Percentiles rank a stretch among this genome's conserved stretches.
phyloP scores from a whole-genome alignment of 1,284 basidiomycete species.

The Ustilago curta region DNA sequence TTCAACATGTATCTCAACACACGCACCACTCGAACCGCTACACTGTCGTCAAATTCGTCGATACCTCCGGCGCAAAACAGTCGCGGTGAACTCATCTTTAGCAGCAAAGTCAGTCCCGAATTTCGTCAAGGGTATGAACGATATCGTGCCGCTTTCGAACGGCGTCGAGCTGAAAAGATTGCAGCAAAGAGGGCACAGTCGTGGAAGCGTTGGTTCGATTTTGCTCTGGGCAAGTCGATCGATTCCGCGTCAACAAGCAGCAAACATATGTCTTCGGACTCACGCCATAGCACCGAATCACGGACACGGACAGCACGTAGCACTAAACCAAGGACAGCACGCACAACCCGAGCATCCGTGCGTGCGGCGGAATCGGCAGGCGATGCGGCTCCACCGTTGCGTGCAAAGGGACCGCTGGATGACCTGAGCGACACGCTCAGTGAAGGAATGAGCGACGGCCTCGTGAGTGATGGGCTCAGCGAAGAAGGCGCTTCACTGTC shows the following conservation, averaged over 20 bases:
- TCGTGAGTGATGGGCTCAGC: slow-evolving; percentile 25
- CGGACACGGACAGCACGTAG: slow-evolving; percentile 4
- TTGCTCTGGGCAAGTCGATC: slow-evolving; percentile 15
- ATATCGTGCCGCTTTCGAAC: slow-evolving; percentile 90
- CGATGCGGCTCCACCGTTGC: background rate
- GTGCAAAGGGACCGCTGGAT: slow-evolving; percentile 6
- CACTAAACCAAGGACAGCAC: slow-evolving; percentile 12
- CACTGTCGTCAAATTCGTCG: slow-evolving; percentile 71
- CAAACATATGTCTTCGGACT: background rate
- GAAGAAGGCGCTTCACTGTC: slow-evolving; percentile 29
- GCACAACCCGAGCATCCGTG: slow-evolving; percentile 8
- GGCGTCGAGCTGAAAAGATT: slow-evolving; percentile 77
- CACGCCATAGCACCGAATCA: slow-evolving; percentile 1
- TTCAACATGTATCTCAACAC: slow-evolving; percentile 98
- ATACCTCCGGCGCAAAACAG: slow-evolving; percentile 91
- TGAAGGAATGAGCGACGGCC: slow-evolving; percentile 20
- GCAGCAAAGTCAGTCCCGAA: slow-evolving; percentile 81
- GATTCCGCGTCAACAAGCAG: background rate
- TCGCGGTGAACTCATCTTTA: slow-evolving; percentile 95
- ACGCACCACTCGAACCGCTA: slow-evolving; percentile 72
- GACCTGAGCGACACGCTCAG: slow-evolving; percentile 30
- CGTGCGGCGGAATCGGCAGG: slow-evolving; percentile 1
- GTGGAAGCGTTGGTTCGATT: slow-evolving; percentile 50
- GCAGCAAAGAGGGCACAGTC: slow-evolving; percentile 44
- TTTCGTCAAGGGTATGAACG: slow-evolving; percentile 94